These are phyloP conservation scores for Aspergillus sp. DNA, from an alignment of 2,329 filamentous ascomycete genomes.

Conservation along the genomic window DNA sequence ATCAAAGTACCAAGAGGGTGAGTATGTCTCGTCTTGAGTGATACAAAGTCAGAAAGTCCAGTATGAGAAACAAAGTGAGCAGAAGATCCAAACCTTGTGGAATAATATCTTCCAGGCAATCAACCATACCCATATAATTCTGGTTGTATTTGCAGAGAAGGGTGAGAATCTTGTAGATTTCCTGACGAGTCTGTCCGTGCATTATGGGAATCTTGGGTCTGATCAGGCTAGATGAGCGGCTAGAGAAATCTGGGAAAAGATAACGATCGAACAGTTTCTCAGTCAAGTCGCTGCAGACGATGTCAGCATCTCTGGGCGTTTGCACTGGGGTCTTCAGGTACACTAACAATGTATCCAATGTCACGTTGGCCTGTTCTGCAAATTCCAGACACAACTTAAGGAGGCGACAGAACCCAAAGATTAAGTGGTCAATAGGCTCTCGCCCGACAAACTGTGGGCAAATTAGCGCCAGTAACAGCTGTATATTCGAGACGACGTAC, in stretches of 20 bases:
- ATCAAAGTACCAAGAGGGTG: constrained; percentile 62
- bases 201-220: constrained; percentile 49
- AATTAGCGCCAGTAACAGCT: background rate
- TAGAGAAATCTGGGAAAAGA: constrained; percentile 59
- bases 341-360: constrained; percentile 28
- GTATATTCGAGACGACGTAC: background rate
- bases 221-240: constrained; percentile 25
- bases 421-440: constrained; percentile 42
- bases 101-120: constrained; percentile 50
- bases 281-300: constrained; percentile 35
- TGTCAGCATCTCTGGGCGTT: background rate
- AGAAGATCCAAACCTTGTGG: constrained; percentile 23
- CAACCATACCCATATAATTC: constrained; percentile 54
- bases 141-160: constrained; percentile 51
- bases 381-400: constrained; percentile 42
- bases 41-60: background rate
- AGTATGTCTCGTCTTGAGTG: constrained; percentile 56
- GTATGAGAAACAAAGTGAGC: background rate
- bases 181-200: constrained; percentile 54
- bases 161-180: constrained; percentile 61
- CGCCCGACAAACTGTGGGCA: constrained; percentile 43
- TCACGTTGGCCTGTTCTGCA: constrained; percentile 30
- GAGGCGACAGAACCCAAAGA: constrained; percentile 43
- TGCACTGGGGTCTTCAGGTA: background rate
- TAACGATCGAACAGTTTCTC: constrained; percentile 60